phyloP scores from a whole-genome alignment of 371 early-diverging fungal species.

The Rhizopus delemar region DNA sequence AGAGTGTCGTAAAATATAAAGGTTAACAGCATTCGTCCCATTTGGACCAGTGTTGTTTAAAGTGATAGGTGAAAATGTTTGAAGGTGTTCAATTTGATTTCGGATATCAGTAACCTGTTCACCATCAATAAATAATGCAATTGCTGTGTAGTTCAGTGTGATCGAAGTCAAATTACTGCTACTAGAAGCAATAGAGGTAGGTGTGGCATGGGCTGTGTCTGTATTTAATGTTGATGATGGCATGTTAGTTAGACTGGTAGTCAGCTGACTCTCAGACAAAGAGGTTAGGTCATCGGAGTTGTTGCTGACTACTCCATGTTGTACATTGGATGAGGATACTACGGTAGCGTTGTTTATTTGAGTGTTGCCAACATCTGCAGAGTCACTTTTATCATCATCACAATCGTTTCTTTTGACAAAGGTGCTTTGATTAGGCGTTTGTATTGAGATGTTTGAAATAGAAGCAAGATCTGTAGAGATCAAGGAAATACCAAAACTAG shows the following conservation, averaged over 20 bases:
- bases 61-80: background rate
- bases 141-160: background rate
- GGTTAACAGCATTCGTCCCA: background rate
- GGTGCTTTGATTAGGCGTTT: background rate
- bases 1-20: slow-evolving; percentile 5
- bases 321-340: too few species aligned
- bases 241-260: background rate
- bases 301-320: background rate
- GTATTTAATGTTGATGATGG: background rate
- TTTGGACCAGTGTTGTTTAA: background rate
- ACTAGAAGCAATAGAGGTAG: background rate
- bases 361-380: background rate
- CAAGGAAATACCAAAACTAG: background rate
- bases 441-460: background rate
- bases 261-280: background rate
- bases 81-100: background rate
- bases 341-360: too few species aligned
- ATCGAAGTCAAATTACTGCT: background rate
- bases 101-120: background rate
- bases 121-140: background rate
- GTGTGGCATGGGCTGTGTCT: background rate
- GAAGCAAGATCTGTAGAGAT: background rate
- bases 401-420: background rate
- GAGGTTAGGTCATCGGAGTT: background rate
- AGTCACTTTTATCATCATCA: background rate